A percentile compares a stretch with the other conserved stretches of the same genome.
phyloP scores from a whole-genome alignment of 495 filamentous ascomycete genomes.

The Penicillium salamii region DNA sequence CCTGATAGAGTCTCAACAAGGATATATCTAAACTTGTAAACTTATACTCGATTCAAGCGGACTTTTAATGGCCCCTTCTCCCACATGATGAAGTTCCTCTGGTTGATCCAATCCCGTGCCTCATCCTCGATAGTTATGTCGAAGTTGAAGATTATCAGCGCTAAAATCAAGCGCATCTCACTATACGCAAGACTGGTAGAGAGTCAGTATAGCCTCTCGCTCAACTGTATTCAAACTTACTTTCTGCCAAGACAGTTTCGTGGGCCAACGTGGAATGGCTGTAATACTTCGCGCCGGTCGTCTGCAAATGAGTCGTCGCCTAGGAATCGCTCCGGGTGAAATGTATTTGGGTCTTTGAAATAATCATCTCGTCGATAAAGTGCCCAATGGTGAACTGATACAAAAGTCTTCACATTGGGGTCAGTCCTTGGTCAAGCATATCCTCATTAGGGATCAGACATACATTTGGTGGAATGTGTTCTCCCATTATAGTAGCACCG shows the following conservation, averaged over 20 bases:
- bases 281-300: conserved; percentile 43
- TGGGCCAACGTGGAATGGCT: conserved; percentile 57
- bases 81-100: conserved; percentile 32
- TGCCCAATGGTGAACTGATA: conserved; percentile 49
- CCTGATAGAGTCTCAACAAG: too few relatives aligned
- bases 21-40: neutral
- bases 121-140: conserved; percentile 34
- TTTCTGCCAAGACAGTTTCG: conserved; percentile 60
- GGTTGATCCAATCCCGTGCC: conserved; percentile 32
- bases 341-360: conserved; percentile 46
- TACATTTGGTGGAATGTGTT: conserved; percentile 38
- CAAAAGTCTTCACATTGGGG: conserved; percentile 37
- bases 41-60: conserved; percentile 14
- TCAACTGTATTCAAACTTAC: conserved; percentile 31
- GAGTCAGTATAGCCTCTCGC: neutral
- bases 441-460: neutral
- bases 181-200: conserved; percentile 37
- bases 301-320: conserved; percentile 30
- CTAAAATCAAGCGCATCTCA: conserved; percentile 40
- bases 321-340: conserved; percentile 51
- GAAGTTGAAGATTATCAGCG: conserved; percentile 39
- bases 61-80: conserved; percentile 30
- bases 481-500: conserved; percentile 46
- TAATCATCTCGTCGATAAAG: conserved; percentile 40
- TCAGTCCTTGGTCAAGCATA: neutral